Base-by-base conservation (phyloP, 768 basidiomycete species). In the Pleurotus ostreatus region DNA sequence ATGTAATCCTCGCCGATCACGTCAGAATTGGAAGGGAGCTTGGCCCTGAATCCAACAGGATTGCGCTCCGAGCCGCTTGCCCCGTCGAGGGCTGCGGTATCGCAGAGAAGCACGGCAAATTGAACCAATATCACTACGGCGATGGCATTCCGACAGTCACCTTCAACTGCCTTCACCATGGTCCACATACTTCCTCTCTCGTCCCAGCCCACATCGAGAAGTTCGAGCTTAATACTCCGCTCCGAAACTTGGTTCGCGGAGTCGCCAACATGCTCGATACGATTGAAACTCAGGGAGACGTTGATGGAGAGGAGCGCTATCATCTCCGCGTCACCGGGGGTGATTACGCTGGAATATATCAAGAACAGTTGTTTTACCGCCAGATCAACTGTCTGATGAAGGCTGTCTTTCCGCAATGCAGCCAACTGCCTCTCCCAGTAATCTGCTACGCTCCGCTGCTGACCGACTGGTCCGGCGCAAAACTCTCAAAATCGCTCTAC, bases 401-500 rank as follows among this genome's bases (percentile, higher is more conserved):
- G 3, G 34, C 51, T 22, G 18, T 48, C 20, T 13, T 37, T 8
- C 18, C 23, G 9, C 23, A 16, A 15, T 4, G 15, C 16, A 44
- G 6, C 34, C 15, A 11, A 56, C 22, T 52, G 20, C 45, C 54
- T 16, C 48, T 59, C 4, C 58, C 61, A 2, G 45, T 67, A 11
- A 63, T 65, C 18, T 25, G 57, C 16, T 66, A 68, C 40, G 59
- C 64, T 4, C 66, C 64, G 16, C 60, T 66, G 41, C 65, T 70
- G 55, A 51, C 62, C 18, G 69, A 69, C 55, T 70, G 69, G 69
- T 57, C 69, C 11, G 67, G 67, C 0, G 59, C 62, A 1, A 69
- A 70, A 48, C 54, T 70, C 6, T 70, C 68, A 8, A 70, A 70
- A 53, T 64, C 61, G 11, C 58, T 69, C 22, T 70, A 70, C 48